Base-by-base conservation (phyloP, 441 rosid species). In the Metrosideros polymorpha region DNA sequence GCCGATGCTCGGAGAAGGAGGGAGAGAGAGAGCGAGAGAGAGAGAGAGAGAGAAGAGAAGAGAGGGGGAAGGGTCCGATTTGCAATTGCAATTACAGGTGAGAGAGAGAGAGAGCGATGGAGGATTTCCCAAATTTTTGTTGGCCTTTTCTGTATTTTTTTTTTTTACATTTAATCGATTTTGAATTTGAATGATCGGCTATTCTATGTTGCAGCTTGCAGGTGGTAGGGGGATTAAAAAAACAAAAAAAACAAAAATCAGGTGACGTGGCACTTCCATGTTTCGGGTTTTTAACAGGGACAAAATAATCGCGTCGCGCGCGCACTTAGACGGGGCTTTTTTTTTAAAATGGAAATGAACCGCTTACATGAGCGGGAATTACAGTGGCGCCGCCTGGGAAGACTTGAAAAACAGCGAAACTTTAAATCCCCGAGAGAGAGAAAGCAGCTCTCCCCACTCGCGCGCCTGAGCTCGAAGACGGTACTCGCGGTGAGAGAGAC, bases 1-100 rank as follows among this genome's bases (percentile, higher is more conserved):
- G 42, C 84, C 84, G 76, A 55, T 9, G 82, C 56, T 89, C 90
- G 93, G 93, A 90, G 88, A 87, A 63, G 87, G 77, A 71, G 83
- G 30, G 43, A 75, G 45, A 24, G 51, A 55, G 49, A 59, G 84
- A 89, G 86, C 79, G 83, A 85, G 88, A 83, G 85, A 86, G 87
- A 85, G 84, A 43, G 85, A 88, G 59, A n/a, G 43, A 32, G 86
- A 51, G 55, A 84, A n/a, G n/a, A n/a, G 87, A 82, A 75, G 87
- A 77, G 82, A 76, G 84, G 56, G 39, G 42, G 42, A 63, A 7
- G 13, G 45, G 27, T 12, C 77, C 19, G 45, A 9, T 19, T 9
- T 35, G 45, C 43, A 71, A 87, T 9, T 35, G 45, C 43, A 71
- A 87, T 82, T 59, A 59, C 87, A 52, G 87, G 83, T 8, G 89